These are phyloP conservation scores for Taphrina confusa DNA, from an alignment of 1,139 yeast species.

Conservation along the genomic window DNA sequence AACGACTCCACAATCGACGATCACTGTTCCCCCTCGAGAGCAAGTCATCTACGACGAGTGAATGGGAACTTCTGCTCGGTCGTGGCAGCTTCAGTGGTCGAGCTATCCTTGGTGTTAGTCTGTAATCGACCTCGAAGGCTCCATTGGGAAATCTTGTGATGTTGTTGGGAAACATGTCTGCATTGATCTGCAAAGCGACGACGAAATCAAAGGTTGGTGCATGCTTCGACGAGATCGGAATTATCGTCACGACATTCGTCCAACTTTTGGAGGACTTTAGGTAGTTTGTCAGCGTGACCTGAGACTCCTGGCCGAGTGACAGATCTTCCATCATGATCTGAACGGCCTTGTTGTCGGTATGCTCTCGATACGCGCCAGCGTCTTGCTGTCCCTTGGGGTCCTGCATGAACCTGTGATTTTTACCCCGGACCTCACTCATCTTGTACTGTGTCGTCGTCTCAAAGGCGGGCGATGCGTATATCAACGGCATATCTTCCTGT, in stretches of 20 bases:
- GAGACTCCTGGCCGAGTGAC: slow-evolving; percentile 36
- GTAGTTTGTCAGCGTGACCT: slow-evolving; percentile 37
- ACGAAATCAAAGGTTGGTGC: slow-evolving; percentile 17
- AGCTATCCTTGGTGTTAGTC: background rate
- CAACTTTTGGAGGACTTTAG: slow-evolving; percentile 36
- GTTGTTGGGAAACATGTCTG: slow-evolving; percentile 7
- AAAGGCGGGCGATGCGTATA: slow-evolving; percentile 36
- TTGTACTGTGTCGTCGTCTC: slow-evolving; percentile 37
- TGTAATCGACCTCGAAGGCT: slow-evolving; percentile 16
- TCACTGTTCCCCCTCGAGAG: background rate
- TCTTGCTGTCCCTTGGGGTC: slow-evolving; percentile 35
- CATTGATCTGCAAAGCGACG: slow-evolving; percentile 22
- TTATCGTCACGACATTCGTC: slow-evolving; percentile 37
- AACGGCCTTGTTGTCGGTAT: slow-evolving; percentile 38
- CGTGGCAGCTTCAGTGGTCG: background rate
- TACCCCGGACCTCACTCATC: slow-evolving; percentile 34
- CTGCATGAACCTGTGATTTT: slow-evolving; percentile 38
- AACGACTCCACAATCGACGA: slow-evolving; percentile 14
- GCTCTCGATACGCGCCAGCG: slow-evolving; percentile 31
- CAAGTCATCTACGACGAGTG: background rate
- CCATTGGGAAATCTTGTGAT: slow-evolving; percentile 3
- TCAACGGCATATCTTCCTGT: slow-evolving; percentile 35
- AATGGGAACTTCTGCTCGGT: background rate
- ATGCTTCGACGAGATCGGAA: slow-evolving; percentile 37
- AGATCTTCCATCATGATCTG: slow-evolving; percentile 22